Base-by-base conservation (phyloP, 257 asterid species). In the Solanum medicagineum region DNA sequence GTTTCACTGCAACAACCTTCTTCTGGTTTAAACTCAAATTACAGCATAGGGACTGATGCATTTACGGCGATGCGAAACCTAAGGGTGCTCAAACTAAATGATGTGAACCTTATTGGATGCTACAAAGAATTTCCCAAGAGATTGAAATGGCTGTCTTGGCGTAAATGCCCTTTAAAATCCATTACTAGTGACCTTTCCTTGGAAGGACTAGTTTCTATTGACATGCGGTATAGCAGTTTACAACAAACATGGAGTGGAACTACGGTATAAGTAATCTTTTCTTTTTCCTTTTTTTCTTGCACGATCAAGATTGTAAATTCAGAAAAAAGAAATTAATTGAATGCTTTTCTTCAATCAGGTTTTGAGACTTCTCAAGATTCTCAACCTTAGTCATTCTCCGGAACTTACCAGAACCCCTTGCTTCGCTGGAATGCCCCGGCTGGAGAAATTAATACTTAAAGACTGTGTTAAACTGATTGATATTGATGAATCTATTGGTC, bases 181-280 rank as follows among this genome's bases (percentile, higher is more conserved):
- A 57, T 86, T 56, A 83, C 86, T 54, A 12, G 42, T 19, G 88
- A 86, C 59, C 44, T 86, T 71, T 81, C 86, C 55, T 40, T 62
- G 54, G 86, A 66, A 83, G 24, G 57, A 51, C 51, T 81, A 5
- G 75, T 70, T 68, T 84, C 75, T 69, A 32, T 86, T 57, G 88
- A 86, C 81, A 82, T 86, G 83, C 86, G 86, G 47, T 53, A 81
- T 57, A 86, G 85, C 88, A 70, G 66, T 44, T 70, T 86, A 22
- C 62, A 57, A 71, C 85, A 86, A 40, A 66, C 84, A 32, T 86
- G 88, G 88, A 81, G 60, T 42, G 83, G 85, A 86, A 44, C 55
- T n/a, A 79, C 73, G 88, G 86, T 86, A 81, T 70, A 15, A 47
- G 11, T 71, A 7, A 29, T 69, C 53, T n/a, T 66, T 54, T 45